Percentiles rank a stretch among this genome's conserved stretches.
Conservation (phyloP, 805 yeast genomes). For the Candida berthetii region DNA sequence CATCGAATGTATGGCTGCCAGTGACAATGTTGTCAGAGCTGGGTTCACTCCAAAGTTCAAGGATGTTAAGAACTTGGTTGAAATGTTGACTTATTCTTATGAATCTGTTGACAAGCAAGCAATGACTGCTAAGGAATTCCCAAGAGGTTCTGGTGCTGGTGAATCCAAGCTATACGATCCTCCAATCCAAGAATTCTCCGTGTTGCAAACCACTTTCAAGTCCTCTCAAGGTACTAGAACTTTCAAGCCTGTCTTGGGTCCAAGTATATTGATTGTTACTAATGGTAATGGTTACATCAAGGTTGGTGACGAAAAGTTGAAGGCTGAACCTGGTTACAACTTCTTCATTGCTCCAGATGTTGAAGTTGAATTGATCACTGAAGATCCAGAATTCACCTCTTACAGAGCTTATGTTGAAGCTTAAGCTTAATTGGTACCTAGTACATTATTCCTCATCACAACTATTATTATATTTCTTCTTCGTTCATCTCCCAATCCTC, state of each 20-base stretch:
- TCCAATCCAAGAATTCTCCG: conserved; percentile 94
- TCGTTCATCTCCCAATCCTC: too few species aligned
- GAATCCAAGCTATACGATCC: conserved; percentile 76
- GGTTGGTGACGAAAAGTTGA: conserved; percentile 32
- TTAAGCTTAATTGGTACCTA: conserved; percentile 10
- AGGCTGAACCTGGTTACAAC: conserved; percentile 67
- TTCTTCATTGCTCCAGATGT: conserved; percentile 80
- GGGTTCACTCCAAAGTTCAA: conserved; percentile 99
- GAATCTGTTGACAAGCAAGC: conserved; percentile 91
- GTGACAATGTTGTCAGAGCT: conserved; percentile 96
- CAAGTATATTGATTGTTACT: conserved; percentile 80
- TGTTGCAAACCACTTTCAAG: conserved; percentile 71
- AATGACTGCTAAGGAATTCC: conserved; percentile 53
- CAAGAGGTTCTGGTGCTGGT: conserved; percentile 61
- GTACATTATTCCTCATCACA: too few species aligned
- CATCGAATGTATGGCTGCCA: conserved; percentile 99
- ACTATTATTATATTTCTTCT: too few species aligned
- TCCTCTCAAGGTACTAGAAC: conserved; percentile 43
- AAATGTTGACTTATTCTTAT: conserved; percentile 84
- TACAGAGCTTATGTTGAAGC: conserved; percentile 91
- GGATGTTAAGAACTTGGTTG: conserved; percentile 86
- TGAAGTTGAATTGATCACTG: conserved; percentile 52
- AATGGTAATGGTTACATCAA: conserved; percentile 68
- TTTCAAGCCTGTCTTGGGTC: conserved; percentile 68
- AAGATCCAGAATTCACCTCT: conserved; percentile 55